Base-by-base conservation (phyloP, 768 basidiomycete species). In the Pholiota microspora region DNA sequence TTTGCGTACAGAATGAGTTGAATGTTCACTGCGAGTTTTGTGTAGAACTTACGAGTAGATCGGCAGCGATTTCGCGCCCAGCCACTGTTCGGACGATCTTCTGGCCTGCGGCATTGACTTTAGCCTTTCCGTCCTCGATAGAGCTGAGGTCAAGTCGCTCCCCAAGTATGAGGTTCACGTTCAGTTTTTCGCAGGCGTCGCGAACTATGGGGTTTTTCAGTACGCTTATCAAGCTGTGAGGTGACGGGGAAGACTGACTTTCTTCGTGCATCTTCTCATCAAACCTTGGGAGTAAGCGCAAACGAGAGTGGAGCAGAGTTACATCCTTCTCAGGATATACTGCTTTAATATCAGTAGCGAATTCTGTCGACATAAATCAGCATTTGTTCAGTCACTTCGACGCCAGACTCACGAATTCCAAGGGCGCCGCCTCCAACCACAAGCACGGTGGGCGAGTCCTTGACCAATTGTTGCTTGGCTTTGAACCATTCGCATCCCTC, bases 381-480 rank as follows among this genome's bases (percentile, higher is more conserved):
- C 21, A 27, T 13, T 49, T n/a, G 15, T 13, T 34, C n/a, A 45
- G 24, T 13, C 7, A 35, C 35, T 4, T 18, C 36, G 24, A 36
- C 18, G n/a, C 16, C 13, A 12, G 24, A 75, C 83, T 60, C 64
- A 87, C 85, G 85, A 24, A 89, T 81, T 2, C 88, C 88, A 7
- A 89, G 77, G 0, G 88, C 85, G 0, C 89, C 88, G 9, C 85
- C 88, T 1, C 89, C 88, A 2, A 89, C 78, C 12, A 89, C 77
- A 6, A 89, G 75, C 3, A 90, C 74, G 36, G 75, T 79, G 1
- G 65, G 69, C 0, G 84, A 76, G 2, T 64, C 67, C 49, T 77
- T 68, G 46, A 89, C 73, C 3, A 70, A 65, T 28, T 64, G 63
- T 61, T 87, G 86, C 51, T 76, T 74, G n/a, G 69, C 65, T 55